Evolutionary conservation across 257 asterid genomes (phyloP).

Genomic region (Echium plantagineum): DNA sequence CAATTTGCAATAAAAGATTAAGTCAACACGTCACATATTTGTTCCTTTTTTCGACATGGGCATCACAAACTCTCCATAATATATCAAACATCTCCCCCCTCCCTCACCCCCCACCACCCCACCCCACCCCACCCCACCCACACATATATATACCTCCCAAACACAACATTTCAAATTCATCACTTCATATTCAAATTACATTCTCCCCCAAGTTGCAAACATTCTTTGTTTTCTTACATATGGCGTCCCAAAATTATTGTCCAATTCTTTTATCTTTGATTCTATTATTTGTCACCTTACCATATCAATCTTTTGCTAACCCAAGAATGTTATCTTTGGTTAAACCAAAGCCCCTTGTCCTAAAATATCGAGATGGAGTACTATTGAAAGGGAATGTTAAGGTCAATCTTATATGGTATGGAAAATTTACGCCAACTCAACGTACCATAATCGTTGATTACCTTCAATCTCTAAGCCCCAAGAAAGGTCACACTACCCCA

Average conservation of each 20-base stretch:
- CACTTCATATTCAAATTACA: background rate
- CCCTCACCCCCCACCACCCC: no score
- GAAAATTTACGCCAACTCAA: slow-evolving; percentile 17
- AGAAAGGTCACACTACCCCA: background rate
- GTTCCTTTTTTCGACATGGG: no score
- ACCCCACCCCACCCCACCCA: no score
- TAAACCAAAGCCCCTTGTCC: slow-evolving; percentile 17
- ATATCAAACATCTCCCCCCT: background rate
- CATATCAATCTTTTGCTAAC: slow-evolving; percentile 11
- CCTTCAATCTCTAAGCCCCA: slow-evolving; percentile 14
- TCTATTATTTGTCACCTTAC: slow-evolving; percentile 4
- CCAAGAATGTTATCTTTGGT: slow-evolving; percentile 27
- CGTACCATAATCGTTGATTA: slow-evolving; percentile 16
- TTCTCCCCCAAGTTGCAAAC: background rate
- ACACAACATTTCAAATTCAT: background rate
- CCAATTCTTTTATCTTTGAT: slow-evolving; percentile 6
- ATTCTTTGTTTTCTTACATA: background rate
- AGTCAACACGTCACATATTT: no score
- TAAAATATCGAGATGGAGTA: slow-evolving; percentile 24
- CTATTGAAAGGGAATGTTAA: slow-evolving; percentile 30
- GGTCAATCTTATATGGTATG: slow-evolving; percentile 29
- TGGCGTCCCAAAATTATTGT: slow-evolving; percentile 9
- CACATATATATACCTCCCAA: background rate
- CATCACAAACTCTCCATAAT: slow-evolving; percentile 1
- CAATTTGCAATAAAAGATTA: no score